Base-by-base conservation (phyloP, 345 rosid genomes). In the Firmiana major region DNA sequence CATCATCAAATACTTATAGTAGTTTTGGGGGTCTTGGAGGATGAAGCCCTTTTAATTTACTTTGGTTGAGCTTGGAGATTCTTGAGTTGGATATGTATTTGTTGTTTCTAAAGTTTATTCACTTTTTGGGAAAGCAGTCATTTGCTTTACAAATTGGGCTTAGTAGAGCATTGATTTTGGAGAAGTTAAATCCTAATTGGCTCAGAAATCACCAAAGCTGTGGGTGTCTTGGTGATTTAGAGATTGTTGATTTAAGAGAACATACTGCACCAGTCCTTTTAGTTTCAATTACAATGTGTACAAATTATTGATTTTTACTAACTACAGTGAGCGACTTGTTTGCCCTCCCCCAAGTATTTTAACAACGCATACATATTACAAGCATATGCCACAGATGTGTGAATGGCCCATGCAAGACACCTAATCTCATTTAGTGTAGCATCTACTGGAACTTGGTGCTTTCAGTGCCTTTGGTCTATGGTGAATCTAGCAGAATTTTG, bases 1-100 rank as follows among this genome's bases (percentile, higher is more conserved):
- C 45, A 5, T 19, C 28, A 34, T 71, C 28, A 17, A 51, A 51
- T 53, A 21, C 48, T 54, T 24, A 31, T 2, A 15, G 46, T 71
- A 19, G 73, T 51, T 48, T 49, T 54, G 63, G 62, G n/a, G 36
- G 48, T 53, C 6, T 19, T 72, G 75, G 75, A n/a, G 48, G 48
- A 36, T 54, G 63, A 54, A 72, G n/a, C 31, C 60, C 22, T 31
- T 11, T 36, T 28, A 13, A 63, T 31, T 36, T 64, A 9, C 22
- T 2, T 64, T 64, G 11, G 22, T 38, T 17, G 24, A 38, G 36
- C 22, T 8, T 17, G 46, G 69, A 24, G 36, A 1, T 26, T 7
- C 21, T 28, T 70, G 24, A 49, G 40, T 13, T 46, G 58, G 58
- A 70, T 24, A 60, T 68, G 10, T 22, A 6, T 70, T 26, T 9